Base-by-base conservation (phyloP, 805 yeast species). In the Vanderwaltozyma polyspora region DNA sequence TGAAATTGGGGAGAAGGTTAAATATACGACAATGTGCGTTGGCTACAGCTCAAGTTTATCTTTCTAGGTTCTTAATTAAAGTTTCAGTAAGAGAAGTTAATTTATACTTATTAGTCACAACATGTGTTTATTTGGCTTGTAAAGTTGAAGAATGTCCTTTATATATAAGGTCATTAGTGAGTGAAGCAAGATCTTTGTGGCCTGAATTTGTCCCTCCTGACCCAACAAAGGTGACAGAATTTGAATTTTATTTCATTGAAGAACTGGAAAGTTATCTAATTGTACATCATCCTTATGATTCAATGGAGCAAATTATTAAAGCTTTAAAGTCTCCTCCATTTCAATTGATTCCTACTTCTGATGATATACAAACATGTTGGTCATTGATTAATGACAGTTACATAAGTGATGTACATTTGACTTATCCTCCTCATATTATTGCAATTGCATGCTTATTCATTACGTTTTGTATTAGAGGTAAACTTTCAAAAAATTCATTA, bases 111-210 rank as follows among this genome's bases (percentile, higher is more conserved):
- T 58, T 87, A 36, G 79, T 85, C 9, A 76, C 98, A 1, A 76
- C 97, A 0, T 77, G 91, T 44, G 67, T 89, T 2, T 91, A 91
- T 49, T 67, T 91, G 21, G 87, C 96, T 0, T 81, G 95, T 61
- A 89, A 91, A 53, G 80, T 86, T 23, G 97, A 91, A 55, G 98
- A 91, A 57, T 79, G 84, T 46, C 97, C 98, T 1, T 94, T 82
- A 50, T 96, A 91, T 52, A 85, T 91, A 8, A 62, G 95, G 36
- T 73, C 87, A 1, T 68, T 91, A 8, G 72, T 84, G 16, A 68
- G 76, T 14, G 97, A 89, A 52, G 91, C 96, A 2, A 62, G 95
- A 34, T 79, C 79, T 25, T 60, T 85, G 26, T 89, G 97, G 97
- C 96, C 97, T 0, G 95, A 87, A 49, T 84, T 77, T 48, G 79